Evolutionary conservation across 192 early-diverging fungal genomes (phyloP).

Genomic region (Backusella westeae): DNA sequence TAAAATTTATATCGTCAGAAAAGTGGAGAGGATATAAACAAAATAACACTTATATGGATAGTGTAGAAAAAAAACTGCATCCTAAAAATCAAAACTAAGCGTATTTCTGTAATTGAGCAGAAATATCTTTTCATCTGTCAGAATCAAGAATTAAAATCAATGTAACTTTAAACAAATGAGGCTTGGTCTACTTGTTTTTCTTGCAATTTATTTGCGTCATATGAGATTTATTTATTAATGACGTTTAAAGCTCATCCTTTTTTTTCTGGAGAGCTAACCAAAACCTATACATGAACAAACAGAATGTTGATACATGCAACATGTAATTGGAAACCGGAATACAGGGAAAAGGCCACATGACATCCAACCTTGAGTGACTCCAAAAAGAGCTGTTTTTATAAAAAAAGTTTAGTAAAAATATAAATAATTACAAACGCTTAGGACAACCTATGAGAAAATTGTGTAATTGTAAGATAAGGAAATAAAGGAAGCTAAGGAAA

Average conservation of each 20-base stretch:
- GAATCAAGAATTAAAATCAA: neutral
- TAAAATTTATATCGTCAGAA: neutral
- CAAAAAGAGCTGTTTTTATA: neutral
- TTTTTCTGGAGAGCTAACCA: neutral
- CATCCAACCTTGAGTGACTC: neutral
- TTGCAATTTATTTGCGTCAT: neutral
- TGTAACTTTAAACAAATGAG: neutral
- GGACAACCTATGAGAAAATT: conserved; percentile 17
- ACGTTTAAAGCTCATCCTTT: neutral
- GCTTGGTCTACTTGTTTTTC: neutral
- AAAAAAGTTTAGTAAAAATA: neutral
- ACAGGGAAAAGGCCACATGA: neutral
- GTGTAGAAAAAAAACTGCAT: neutral
- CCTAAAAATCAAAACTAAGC: neutral
- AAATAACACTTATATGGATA: neutral
- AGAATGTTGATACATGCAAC: neutral
- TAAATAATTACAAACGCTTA: neutral
- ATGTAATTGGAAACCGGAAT: neutral
- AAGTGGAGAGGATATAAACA: neutral
- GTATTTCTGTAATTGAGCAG: neutral
- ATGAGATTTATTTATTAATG: neutral
- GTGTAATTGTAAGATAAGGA: conserved; percentile 15
- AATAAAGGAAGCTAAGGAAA: conserved; percentile 10
- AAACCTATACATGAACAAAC: conserved; percentile 1
- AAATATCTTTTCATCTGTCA: conserved; percentile 1